phyloP scores from a whole-genome alignment of 768 basidiomycete species.

The Trametes elegans region DNA sequence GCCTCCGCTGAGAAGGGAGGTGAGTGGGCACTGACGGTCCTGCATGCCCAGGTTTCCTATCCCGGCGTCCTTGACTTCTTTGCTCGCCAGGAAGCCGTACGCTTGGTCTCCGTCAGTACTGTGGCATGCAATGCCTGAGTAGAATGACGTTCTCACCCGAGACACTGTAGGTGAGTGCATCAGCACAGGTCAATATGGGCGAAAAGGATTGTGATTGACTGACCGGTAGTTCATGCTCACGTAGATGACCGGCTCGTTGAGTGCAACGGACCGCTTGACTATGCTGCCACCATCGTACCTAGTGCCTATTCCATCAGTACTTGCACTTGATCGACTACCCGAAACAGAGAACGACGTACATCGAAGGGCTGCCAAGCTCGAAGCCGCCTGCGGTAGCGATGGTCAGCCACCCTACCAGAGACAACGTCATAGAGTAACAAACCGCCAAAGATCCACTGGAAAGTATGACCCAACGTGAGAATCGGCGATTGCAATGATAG shows the following conservation, averaged over 20 bases:
- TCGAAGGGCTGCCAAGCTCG: slow-evolving; percentile 34
- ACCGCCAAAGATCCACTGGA: slow-evolving; percentile 30
- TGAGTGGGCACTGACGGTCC: slow-evolving; percentile 41
- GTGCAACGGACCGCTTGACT: slow-evolving; percentile 42
- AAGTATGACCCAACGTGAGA: background rate
- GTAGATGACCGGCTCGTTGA: slow-evolving; percentile 46
- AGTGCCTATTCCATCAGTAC: background rate
- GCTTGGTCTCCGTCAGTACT: slow-evolving; percentile 21
- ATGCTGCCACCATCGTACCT: slow-evolving; percentile 45
- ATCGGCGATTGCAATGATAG: background rate
- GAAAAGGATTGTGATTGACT: background rate
- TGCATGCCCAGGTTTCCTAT: slow-evolving; percentile 49
- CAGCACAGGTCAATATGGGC: background rate
- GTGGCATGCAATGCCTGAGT: no score
- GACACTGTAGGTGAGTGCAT: background rate
- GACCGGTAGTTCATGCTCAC: slow-evolving; percentile 55
- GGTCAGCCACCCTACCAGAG: background rate
- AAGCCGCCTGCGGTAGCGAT: slow-evolving; percentile 37
- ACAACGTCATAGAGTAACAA: no score
- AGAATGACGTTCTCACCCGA: slow-evolving; percentile 9
- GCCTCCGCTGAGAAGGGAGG: background rate
- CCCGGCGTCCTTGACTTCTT: slow-evolving; percentile 39
- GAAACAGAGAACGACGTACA: no score
- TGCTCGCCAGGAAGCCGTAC: slow-evolving; percentile 40
- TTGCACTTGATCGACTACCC: no score